Evolutionary conservation across 208 protist species (phyloP), one percentile per base, ranked within the genome.

Genomic region (Leishmania guyanensis): DNA sequence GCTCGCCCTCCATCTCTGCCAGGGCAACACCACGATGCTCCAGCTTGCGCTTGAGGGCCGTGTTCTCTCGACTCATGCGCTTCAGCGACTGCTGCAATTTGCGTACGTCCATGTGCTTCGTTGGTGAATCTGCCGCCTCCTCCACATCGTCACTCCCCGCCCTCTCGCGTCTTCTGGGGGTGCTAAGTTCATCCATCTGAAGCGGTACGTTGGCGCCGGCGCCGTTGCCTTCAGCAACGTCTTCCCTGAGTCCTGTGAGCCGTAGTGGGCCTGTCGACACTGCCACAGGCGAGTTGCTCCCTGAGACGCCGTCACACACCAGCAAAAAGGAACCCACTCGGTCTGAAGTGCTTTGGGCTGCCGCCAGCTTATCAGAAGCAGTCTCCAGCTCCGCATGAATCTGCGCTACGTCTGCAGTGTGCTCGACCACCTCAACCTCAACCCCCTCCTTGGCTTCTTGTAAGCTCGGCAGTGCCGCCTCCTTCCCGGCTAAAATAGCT

Each of bases 1-100:
- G 33, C 33, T 76, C 29, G 51, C 51, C 54, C 58, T 84, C 75
- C 54, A 77, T 80, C 29, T 79, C 75, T 1, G 69, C 50, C 46
- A 84, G 56, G 14, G 81, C 81, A 9, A 16, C 16, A 1, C 22
- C 69, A 51, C 81, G 81, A n/a, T 75, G 75, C 48, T 84, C 81
- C 33, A 84, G 75, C 56, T 80, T 84, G 16, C 75, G 74, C 69
- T 80, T 75, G 48, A 84, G 75, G 36, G 81, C 81, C 0, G 46
- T 12, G 10, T 74, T 75, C 75, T 84, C 81, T 33, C 81, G 66
- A 50, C 75, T 84, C 74, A 80, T 66, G 3, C 81, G 81, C 66
- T 77, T 84, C 36, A 84, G 54, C 16, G 81, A 79, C 75, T 84
- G 81, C 60, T 84, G 81, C 75, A 80, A 36, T 53, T 58, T 74